These are phyloP conservation scores for Suillus variegatus DNA, from an alignment of 768 basidiomycete genomes.

Conservation along the genomic window DNA sequence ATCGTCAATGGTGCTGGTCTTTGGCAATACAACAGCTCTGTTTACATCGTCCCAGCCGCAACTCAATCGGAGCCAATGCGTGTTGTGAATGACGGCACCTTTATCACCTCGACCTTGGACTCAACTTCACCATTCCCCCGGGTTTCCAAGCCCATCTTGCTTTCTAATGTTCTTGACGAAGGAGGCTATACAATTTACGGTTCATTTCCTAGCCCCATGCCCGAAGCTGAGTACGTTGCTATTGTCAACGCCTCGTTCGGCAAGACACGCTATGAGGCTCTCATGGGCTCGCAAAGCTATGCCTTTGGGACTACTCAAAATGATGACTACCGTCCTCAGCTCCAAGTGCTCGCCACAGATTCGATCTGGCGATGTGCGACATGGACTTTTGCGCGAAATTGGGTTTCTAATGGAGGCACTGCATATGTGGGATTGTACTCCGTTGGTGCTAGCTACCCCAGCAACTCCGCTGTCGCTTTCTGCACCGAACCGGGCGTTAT, in stretches of 20 bases:
- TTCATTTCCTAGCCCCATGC: constrained; percentile 40
- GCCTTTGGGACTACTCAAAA: constrained; percentile 27
- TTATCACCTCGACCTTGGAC: constrained; percentile 69
- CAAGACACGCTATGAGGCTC: constrained; percentile 38
- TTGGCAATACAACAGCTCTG: constrained; percentile 44
- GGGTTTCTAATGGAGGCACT: constrained; percentile 62
- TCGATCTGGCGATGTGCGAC: constrained; percentile 68
- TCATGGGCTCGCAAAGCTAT: constrained; percentile 53
- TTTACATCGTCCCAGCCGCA: constrained; percentile 51
- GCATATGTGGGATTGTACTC: constrained; percentile 69
- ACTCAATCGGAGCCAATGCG: constrained; percentile 55
- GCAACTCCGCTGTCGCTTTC: constrained; percentile 55
- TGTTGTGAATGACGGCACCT: constrained; percentile 64
- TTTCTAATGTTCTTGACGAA: constrained; percentile 75
- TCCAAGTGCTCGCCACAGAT: constrained; percentile 66
- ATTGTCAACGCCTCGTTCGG: constrained; percentile 51
- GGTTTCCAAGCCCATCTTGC: constrained; percentile 63
- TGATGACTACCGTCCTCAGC: constrained; percentile 44
- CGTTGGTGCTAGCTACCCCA: constrained; percentile 71
- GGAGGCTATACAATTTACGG: constrained; percentile 64
- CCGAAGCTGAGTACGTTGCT: constrained; percentile 36
- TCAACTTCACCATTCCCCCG: constrained; percentile 59
- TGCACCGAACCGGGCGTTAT: constrained; percentile 60
- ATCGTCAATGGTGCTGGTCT: constrained; percentile 55
- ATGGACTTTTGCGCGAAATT: constrained; percentile 71